Conservation (phyloP, 108 stramenopile species). For the Hondaea fermentalgiana region DNA sequence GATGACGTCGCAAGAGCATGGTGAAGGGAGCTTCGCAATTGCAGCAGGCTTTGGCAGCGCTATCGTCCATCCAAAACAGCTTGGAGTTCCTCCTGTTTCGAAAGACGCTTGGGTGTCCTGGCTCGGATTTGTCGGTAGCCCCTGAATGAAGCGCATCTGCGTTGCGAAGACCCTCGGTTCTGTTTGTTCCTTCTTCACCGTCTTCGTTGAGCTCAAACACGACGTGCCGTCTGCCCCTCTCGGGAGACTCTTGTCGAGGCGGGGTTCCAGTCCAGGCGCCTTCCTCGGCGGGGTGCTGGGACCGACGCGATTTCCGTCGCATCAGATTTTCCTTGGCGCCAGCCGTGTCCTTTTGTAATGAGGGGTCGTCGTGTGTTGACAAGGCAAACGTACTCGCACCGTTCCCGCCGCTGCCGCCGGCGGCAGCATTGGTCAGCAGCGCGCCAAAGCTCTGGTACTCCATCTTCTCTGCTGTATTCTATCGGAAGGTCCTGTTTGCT, state of each 20-base stretch:
- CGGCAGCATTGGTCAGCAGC: background rate
- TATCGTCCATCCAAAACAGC: constrained; percentile 13
- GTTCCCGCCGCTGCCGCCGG: background rate
- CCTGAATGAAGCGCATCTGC: background rate
- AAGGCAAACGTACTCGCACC: background rate
- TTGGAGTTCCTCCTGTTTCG: background rate
- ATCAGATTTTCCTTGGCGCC: background rate
- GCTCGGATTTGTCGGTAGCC: background rate
- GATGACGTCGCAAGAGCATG: background rate
- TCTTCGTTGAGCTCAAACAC: background rate
- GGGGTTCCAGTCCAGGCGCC: too few species aligned
- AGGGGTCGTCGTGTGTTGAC: background rate
- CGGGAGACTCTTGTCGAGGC: background rate
- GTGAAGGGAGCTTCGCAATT: constrained; percentile 13
- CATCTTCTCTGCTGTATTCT: background rate
- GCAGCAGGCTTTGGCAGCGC: background rate
- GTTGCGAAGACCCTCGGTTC: background rate
- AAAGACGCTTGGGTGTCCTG: background rate
- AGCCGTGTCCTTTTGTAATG: background rate
- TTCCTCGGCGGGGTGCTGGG: too few species aligned
- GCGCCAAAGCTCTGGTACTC: background rate
- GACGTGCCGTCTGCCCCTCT: background rate
- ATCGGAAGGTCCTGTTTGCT: too few species aligned
- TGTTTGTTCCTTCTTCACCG: background rate
- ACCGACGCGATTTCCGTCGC: background rate